phyloP scores from a whole-genome alignment of 2,329 filamentous ascomycete genomes.

The Calonectria honghensis region DNA sequence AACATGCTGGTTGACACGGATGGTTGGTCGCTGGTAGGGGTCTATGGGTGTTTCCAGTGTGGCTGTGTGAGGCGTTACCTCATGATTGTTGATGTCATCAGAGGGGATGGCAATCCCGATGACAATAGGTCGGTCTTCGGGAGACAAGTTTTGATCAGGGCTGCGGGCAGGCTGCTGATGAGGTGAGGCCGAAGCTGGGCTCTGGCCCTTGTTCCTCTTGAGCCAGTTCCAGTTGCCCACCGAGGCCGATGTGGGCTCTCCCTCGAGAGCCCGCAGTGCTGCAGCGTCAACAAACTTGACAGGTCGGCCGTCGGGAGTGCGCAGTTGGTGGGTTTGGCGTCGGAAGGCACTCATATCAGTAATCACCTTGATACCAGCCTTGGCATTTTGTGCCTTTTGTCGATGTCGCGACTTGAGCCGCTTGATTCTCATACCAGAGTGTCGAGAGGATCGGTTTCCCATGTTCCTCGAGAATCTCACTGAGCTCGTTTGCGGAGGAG shows the following conservation, averaged over 20 bases:
- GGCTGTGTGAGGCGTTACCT: constrained; percentile 71
- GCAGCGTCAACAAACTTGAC: constrained; percentile 75
- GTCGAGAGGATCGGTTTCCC: constrained; percentile 56
- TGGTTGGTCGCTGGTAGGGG: constrained; percentile 37
- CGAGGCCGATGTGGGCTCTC: constrained; percentile 71
- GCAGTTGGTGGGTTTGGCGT: constrained; percentile 61
- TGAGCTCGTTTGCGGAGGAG: constrained; percentile 45
- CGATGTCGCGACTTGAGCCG: constrained; percentile 75
- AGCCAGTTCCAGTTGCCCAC: constrained; percentile 76
- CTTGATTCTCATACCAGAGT: constrained; percentile 64
- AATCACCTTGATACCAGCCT: constrained; percentile 80
- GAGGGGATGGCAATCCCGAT: constrained; percentile 82
- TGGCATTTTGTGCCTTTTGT: constrained; percentile 76
- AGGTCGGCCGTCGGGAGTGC: constrained; percentile 56
- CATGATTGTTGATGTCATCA: constrained; percentile 51
- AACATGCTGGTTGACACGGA: constrained; percentile 36
- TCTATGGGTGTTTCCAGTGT: constrained; percentile 61
- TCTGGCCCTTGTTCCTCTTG: constrained; percentile 63
- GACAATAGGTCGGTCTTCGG: constrained; percentile 81
- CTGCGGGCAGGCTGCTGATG: constrained; percentile 52
- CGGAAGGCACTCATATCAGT: constrained; percentile 79
- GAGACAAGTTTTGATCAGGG: constrained; percentile 73
- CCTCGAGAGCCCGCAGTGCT: constrained; percentile 76
- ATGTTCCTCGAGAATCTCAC: constrained; percentile 43
- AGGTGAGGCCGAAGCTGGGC: constrained; percentile 53